Percentiles rank a stretch among this genome's conserved stretches.
These are phyloP conservation scores for Chenopodium berlandieri DNA, from an alignment of 148 eudicot genomes.

Conservation along the genomic window DNA sequence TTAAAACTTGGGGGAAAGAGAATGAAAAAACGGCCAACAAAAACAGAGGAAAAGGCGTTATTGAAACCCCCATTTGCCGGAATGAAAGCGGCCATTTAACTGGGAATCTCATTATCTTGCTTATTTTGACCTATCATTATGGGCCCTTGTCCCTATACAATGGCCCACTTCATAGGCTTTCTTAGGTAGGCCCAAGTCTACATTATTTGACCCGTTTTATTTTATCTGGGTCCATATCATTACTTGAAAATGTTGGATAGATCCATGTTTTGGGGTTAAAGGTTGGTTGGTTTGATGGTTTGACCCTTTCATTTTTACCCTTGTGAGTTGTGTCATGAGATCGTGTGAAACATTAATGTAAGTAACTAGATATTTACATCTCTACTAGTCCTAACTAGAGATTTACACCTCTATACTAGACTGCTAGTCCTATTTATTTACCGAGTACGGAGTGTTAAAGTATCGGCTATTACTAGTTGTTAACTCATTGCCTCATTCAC, in stretches of 20 bases:
- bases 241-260: neutral
- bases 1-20: neutral
- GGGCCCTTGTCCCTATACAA: slow-evolving; percentile 6
- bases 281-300: no score
- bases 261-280: neutral
- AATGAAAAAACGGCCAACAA: neutral
- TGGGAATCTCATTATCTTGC: neutral
- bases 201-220: neutral
- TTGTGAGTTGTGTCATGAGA: no score
- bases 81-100: slow-evolving; percentile 6
- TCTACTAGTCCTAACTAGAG: no score
- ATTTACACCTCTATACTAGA: no score
- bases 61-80: slow-evolving; percentile 3
- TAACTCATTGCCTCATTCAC: no score
- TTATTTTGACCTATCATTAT: neutral
- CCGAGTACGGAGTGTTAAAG: no score
- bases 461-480: no score
- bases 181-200: neutral
- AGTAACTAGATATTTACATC: no score
- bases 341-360: no score
- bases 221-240: neutral
- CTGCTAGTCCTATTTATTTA: no score
- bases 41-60: neutral
- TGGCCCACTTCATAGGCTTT: neutral
- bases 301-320: no score